A percentile compares a stretch with the other conserved stretches of the same genome.
Evolutionary conservation across 176 grass and related monocot genomes (phyloP).

Genomic region (Ensete ventricosum): DNA sequence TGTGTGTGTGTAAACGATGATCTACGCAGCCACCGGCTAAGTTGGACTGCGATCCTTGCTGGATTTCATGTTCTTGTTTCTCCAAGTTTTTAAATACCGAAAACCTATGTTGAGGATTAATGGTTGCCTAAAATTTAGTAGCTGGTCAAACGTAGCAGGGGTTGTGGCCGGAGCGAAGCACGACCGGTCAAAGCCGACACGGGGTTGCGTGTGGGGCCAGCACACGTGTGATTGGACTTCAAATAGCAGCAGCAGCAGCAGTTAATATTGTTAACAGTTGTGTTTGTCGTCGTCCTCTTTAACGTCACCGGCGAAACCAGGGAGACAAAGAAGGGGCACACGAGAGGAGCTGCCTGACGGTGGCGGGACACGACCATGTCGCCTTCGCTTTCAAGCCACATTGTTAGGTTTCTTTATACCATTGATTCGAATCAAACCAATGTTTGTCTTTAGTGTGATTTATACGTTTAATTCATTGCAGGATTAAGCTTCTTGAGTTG

Average conservation of each 20-base stretch:
- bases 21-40: background rate
- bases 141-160: background rate
- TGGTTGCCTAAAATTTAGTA: background rate
- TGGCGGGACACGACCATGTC: background rate
- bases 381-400: constrained; percentile 3
- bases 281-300: too few relatives aligned
- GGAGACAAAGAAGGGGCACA: constrained; percentile 10
- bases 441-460: background rate
- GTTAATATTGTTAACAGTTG: constrained; percentile 1
- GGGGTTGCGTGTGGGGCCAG: background rate
- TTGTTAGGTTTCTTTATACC: background rate
- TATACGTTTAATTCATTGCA: background rate
- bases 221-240: background rate
- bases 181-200: constrained; percentile 10
- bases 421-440: background rate
- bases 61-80: background rate
- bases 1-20: background rate
- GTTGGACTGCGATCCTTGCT: background rate
- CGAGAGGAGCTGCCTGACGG: background rate
- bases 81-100: background rate
- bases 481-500: background rate
- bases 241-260: too few relatives aligned
- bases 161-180: background rate
- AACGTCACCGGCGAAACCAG: too few relatives aligned
- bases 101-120: background rate